phyloP scores from a whole-genome alignment of 108 stramenopile genomes.

The Cylindrotheca fusiformis region DNA sequence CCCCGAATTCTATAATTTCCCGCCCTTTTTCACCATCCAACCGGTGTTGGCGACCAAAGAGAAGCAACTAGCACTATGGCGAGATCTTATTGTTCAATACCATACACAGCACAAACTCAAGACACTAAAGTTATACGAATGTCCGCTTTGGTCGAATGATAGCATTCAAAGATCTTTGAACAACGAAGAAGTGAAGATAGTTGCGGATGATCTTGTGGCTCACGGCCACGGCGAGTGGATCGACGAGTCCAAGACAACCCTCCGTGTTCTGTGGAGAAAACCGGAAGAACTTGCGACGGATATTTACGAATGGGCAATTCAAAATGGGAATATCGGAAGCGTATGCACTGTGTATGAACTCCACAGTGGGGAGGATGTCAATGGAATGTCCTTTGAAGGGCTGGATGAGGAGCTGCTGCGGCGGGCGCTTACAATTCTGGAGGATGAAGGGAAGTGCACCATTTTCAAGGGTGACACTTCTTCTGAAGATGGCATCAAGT shows the following conservation, averaged over 20 bases:
- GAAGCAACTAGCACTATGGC: slow-evolving; percentile 85
- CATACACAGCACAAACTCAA: slow-evolving; percentile 76
- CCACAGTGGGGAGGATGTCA: slow-evolving; percentile 87
- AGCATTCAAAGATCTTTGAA: slow-evolving; percentile 57
- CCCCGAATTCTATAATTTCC: slow-evolving; percentile 87
- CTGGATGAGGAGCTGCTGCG: slow-evolving; percentile 83
- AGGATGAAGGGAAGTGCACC: slow-evolving; percentile 74
- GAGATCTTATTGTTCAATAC: slow-evolving; percentile 79
- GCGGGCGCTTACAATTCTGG: slow-evolving; percentile 70
- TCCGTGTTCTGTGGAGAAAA: slow-evolving; percentile 81
- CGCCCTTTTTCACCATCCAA: slow-evolving; percentile 90
- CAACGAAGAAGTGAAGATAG: slow-evolving; percentile 41
- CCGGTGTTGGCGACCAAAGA: slow-evolving; percentile 70
- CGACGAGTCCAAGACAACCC: slow-evolving; percentile 63
- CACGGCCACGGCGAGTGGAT: slow-evolving; percentile 86
- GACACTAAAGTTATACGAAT: slow-evolving; percentile 81
- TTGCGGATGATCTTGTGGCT: slow-evolving; percentile 65
- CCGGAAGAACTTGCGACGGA: slow-evolving; percentile 86
- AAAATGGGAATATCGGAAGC: slow-evolving; percentile 63
- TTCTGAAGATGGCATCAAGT: slow-evolving; percentile 87
- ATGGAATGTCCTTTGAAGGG: slow-evolving; percentile 86
- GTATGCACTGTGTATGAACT: slow-evolving; percentile 87
- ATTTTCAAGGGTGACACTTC: slow-evolving; percentile 84
- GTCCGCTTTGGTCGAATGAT: slow-evolving; percentile 82
- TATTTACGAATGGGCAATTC: slow-evolving; percentile 80